Conservation (phyloP, 495 filamentous ascomycete species). For the Pyronema domesticum region DNA sequence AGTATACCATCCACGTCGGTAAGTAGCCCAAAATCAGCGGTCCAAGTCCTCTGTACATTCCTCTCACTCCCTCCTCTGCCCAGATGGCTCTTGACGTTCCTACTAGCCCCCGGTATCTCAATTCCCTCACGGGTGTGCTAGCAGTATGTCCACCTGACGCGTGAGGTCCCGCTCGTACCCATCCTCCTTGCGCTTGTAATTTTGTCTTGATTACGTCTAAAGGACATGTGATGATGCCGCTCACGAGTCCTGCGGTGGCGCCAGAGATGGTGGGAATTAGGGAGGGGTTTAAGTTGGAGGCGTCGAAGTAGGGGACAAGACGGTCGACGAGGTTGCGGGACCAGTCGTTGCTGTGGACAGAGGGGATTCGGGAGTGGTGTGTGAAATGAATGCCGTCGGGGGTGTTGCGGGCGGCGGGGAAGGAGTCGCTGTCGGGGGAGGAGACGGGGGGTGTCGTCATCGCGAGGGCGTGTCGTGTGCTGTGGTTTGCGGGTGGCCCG, state of each 20-base stretch:
- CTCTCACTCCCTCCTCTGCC: conserved; percentile 68
- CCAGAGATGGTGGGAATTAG: conserved; percentile 53
- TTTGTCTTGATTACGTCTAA: conserved; percentile 99
- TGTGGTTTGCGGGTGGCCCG: too few species aligned
- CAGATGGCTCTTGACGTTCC: conserved; percentile 75
- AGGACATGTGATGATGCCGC: conserved; percentile 87
- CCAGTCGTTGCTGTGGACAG: background rate
- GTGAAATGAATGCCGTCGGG: background rate
- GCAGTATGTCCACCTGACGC: conserved; percentile 4
- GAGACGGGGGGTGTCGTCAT: too few species aligned
- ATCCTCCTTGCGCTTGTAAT: conserved; percentile 82
- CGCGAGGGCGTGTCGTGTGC: too few species aligned
- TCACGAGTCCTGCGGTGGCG: conserved; percentile 72
- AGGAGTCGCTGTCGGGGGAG: too few species aligned
- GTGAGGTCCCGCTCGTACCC: conserved; percentile 29
- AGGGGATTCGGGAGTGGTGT: background rate
- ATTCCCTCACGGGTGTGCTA: conserved; percentile 13
- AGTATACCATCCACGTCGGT: conserved; percentile 95
- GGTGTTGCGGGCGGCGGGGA: background rate
- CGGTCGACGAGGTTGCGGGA: background rate
- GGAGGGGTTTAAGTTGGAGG: background rate
- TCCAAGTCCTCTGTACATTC: conserved; percentile 83
- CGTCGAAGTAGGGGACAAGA: background rate
- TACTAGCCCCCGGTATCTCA: conserved; percentile 63
- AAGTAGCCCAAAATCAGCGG: conserved; percentile 90